phyloP scores from a whole-genome alignment of 164 flowering plant species.

The Aristolochia contorta region DNA sequence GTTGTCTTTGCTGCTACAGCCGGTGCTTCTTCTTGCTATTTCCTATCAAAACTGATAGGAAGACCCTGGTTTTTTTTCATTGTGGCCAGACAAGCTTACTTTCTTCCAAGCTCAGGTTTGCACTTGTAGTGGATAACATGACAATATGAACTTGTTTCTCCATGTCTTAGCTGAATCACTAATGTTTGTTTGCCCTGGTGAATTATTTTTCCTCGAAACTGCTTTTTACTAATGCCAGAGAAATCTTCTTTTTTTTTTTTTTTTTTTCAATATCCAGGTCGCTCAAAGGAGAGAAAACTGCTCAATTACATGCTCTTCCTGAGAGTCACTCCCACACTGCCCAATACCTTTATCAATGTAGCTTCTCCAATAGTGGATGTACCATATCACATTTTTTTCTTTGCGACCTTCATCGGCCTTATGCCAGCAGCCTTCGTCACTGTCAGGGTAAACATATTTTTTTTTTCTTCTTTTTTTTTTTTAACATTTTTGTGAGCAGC shows the following conservation, averaged over 20 bases:
- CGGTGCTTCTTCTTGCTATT: conserved; percentile 96
- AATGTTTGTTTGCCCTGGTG: not conserved
- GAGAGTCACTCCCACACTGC: conserved; percentile 90
- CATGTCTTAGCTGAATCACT: not conserved
- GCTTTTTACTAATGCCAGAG: not conserved
- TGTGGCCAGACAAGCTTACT: conserved; percentile 85
- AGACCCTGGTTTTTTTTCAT: conserved; percentile 61
- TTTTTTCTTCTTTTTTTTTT: not conserved
- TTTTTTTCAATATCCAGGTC: conserved; percentile 29
- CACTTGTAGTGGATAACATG: not conserved
- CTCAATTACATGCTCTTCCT: conserved; percentile 95
- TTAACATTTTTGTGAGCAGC: not conserved
- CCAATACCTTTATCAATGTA: conserved; percentile 86
- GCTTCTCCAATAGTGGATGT: conserved; percentile 96
- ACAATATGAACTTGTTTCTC: not conserved
- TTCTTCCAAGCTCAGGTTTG: conserved; percentile 85
- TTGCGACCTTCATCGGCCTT: conserved; percentile 75
- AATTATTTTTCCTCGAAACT: not conserved
- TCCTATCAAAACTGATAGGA: conserved; percentile 78
- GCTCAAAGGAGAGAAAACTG: conserved; percentile 63
- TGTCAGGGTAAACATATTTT: conserved; percentile 51
- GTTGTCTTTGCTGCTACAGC: conserved; percentile 91
- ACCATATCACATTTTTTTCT: conserved; percentile 80
- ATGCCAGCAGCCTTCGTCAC: conserved; percentile 96
- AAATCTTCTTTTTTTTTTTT: conserved; percentile 9